A percentile compares a stretch with the other conserved stretches of the same genome.
Evolutionary conservation across 2,329 filamentous ascomycete genomes (phyloP).

Genomic region (Diaporthe batatas): DNA sequence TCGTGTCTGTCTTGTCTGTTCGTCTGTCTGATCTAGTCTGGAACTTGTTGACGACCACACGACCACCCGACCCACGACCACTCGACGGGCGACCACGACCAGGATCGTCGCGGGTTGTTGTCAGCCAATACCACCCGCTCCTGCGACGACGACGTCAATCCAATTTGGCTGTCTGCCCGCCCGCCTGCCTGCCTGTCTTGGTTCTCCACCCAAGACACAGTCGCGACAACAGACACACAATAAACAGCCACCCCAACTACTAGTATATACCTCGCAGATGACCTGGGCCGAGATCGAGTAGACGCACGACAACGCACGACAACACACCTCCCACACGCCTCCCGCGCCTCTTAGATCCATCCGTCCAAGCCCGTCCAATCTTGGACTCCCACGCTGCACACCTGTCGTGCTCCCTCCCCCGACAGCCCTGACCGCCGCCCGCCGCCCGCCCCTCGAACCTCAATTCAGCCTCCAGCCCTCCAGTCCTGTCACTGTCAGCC

Average conservation of each 20-base stretch:
- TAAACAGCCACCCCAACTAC: not conserved
- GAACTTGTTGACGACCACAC: not conserved
- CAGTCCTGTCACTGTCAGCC: constrained; percentile 44
- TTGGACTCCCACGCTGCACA: constrained; percentile 26
- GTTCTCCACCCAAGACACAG: no score
- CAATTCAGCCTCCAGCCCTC: constrained; percentile 9
- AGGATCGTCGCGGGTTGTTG: no score
- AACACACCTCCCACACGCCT: not conserved
- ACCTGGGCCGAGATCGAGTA: constrained; percentile 12
- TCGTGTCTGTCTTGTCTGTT: not conserved
- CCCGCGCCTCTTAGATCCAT: constrained; percentile 1
- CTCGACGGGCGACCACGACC: not conserved
- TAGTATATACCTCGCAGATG: no score
- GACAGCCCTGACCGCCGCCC: not conserved
- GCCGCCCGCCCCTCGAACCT: not conserved
- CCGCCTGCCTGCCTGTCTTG: no score
- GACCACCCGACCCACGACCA: not conserved
- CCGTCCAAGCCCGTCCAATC: constrained; percentile 30
- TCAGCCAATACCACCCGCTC: not conserved
- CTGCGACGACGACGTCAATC: not conserved
- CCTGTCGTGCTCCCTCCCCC: constrained; percentile 22
- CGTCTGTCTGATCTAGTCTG: not conserved
- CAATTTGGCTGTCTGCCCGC: not conserved
- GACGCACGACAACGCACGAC: not conserved
- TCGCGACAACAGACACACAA: not conserved